Evolutionary conservation across 768 basidiomycete genomes (phyloP), one percentile per base, ranked within the genome.

Genomic region (Jaapia argillacea): DNA sequence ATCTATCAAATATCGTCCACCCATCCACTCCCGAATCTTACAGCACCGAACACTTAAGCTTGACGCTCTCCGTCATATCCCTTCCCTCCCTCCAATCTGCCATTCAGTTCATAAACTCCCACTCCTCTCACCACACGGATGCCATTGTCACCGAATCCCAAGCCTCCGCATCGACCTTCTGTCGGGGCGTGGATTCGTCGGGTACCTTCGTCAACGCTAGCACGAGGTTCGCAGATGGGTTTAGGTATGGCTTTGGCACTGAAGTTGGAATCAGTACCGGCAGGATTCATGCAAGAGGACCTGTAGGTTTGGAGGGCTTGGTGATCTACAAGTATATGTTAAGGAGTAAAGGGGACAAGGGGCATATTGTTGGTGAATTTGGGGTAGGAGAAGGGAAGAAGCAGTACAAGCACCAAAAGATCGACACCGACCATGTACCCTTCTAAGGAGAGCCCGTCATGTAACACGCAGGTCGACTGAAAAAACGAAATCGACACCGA

Each of bases 231-330:
- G 84, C 93, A 0, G 96, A 99, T 60, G 94, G 96, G 10, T 96
- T 93, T 64, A 66, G 94, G 47, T 98, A 91, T 58, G 96, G 96
- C 0, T 92, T 96, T 51, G 96, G 96, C 2, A 93, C 96, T 4
- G 96, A 98, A 63, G 94, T 99, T 0, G 96, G 96, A 6, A 96
- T 99, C 55, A 87, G 85, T 59, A 99, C 96, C 0, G 93, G 94
- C 1, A 81, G 87, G 56, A 94, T 96, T 44, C 96, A 99, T 56
- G 93, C 96, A 13, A 72, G 94, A 33, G 96, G 96, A 3, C 96
- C 96, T 0, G 94, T 98, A 1, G 94, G 94, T 0, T 69, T 97
- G 42, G 89, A 97, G 51, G 91, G 91, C 1, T 68, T 96, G 50
- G 85, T 92, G 31, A 96, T 82, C 45, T 98, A 99, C 71, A 98